phyloP scores from a whole-genome alignment of 768 basidiomycete species.

The Agaricus blazei region DNA sequence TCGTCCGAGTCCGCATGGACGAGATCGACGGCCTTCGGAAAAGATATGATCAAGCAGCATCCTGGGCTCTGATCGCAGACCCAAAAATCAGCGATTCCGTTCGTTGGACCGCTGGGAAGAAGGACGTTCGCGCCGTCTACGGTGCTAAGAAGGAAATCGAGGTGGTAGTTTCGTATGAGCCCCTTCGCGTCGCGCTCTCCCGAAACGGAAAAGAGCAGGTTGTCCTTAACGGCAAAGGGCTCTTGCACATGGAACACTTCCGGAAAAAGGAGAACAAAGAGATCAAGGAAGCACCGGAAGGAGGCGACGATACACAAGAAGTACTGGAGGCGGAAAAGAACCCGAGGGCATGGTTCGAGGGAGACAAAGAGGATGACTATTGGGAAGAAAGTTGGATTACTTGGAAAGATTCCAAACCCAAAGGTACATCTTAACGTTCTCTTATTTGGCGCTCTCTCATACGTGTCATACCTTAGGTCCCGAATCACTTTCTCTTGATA shows the following conservation, averaged over 20 bases:
- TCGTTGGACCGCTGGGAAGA: constrained; percentile 63
- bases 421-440: constrained; percentile 52
- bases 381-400: constrained; percentile 88
- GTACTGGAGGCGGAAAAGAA: constrained; percentile 48
- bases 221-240: constrained; percentile 81
- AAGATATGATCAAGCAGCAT: constrained; percentile 88
- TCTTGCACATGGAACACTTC: constrained; percentile 99
- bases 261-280: constrained; percentile 51
- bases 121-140: constrained; percentile 58
- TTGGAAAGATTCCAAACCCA: constrained; percentile 93
- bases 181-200: constrained; percentile 68
- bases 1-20: constrained; percentile 90
- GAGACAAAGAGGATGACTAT: constrained; percentile 72
- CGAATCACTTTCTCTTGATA: constrained; percentile 88
- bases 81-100: constrained; percentile 58
- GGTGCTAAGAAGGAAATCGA: constrained; percentile 60
- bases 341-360: constrained; percentile 78
- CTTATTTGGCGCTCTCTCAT: background rate
- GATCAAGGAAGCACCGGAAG: constrained; percentile 37
- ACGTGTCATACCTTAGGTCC: constrained; percentile 56
- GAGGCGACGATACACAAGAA: constrained; percentile 44
- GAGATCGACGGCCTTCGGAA: constrained; percentile 74
- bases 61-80: constrained; percentile 80
- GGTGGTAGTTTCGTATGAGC: constrained; percentile 67
- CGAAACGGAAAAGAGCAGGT: constrained; percentile 79